These are phyloP conservation scores for Silene conica DNA, from an alignment of 148 eudicot species.

Conservation along the genomic window DNA sequence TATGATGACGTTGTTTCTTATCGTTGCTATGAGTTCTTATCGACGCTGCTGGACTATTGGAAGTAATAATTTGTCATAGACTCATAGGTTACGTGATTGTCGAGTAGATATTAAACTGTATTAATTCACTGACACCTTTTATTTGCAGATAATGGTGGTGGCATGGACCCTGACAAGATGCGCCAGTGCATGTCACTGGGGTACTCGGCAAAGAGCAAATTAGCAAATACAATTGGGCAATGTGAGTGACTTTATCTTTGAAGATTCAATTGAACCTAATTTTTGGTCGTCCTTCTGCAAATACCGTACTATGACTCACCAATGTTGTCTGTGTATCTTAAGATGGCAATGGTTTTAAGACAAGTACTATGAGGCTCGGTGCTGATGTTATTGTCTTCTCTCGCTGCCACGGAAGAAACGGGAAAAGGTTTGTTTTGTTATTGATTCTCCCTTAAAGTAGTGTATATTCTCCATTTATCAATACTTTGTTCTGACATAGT, in stretches of 20 bases:
- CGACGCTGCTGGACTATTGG: too few species aligned
- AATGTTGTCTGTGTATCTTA: slow-evolving; percentile 12
- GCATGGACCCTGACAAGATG: slow-evolving; percentile 88
- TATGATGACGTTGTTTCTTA: not conserved
- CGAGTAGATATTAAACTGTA: not conserved
- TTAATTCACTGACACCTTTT: slow-evolving; percentile 1
- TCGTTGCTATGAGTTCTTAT: not conserved
- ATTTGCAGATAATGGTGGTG: slow-evolving; percentile 82
- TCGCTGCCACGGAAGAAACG: slow-evolving; percentile 55
- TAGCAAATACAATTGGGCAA: slow-evolving; percentile 86
- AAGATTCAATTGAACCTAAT: not conserved
- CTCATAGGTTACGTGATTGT: not conserved
- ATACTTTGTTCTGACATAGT: not conserved
- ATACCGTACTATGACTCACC: slow-evolving; percentile 3
- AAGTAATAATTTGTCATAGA: not conserved
- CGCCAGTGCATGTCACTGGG: slow-evolving; percentile 98
- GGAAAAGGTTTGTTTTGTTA: slow-evolving; percentile 46
- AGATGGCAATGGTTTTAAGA: slow-evolving; percentile 99
- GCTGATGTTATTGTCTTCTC: slow-evolving; percentile 96
- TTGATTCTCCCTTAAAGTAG: not conserved
- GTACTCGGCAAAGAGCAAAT: slow-evolving; percentile 85
- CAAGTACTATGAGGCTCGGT: slow-evolving; percentile 99
- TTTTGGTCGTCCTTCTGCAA: not conserved
- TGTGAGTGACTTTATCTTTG: slow-evolving; percentile 40
- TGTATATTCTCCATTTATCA: not conserved